Percentiles rank a stretch among this genome's conserved stretches.
phyloP scores from a whole-genome alignment of 1,284 basidiomycete species.

The Pholiota adiposa region DNA sequence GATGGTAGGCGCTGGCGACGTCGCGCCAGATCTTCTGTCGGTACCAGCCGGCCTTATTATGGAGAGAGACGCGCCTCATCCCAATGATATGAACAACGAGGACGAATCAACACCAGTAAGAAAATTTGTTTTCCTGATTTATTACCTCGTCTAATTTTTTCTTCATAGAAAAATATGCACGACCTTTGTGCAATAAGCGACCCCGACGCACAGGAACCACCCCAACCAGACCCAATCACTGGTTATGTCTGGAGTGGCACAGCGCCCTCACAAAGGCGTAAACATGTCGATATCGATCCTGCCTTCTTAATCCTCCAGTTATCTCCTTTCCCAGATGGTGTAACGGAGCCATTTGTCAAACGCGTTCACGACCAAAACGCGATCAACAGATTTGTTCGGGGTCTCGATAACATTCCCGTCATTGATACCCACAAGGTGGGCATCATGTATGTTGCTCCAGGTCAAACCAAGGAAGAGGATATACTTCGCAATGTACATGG shows the following conservation, averaged over 20 bases:
- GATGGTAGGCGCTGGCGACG: constrained; percentile 81
- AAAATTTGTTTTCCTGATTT: background rate
- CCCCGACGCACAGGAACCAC: constrained; percentile 29
- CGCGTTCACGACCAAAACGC: constrained; percentile 63
- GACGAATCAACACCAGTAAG: constrained; percentile 16
- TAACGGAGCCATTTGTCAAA: constrained; percentile 40
- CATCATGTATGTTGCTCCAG: constrained; percentile 94
- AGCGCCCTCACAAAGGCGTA: constrained; percentile 86
- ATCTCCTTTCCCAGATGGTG: constrained; percentile 72
- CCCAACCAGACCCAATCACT: constrained; percentile 67
- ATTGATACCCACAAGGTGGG: constrained; percentile 99
- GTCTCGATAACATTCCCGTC: constrained; percentile 88
- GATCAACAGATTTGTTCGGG: constrained; percentile 59
- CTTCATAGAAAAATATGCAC: constrained; percentile 29
- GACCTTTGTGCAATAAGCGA: constrained; percentile 28
- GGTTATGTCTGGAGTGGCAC: constrained; percentile 86
- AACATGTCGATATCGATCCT: constrained; percentile 86
- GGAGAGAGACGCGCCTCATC: constrained; percentile 54
- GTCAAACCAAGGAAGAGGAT: constrained; percentile 84
- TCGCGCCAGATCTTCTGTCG: constrained; percentile 76
- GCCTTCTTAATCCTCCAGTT: constrained; percentile 89
- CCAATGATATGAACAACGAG: constrained; percentile 29
- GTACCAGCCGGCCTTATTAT: constrained; percentile 76
- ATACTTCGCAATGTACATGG: constrained; percentile 93
- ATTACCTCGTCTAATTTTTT: background rate